Evolutionary conservation across 768 basidiomycete genomes (phyloP).

Genomic region (Ephemerocybe angulata): DNA sequence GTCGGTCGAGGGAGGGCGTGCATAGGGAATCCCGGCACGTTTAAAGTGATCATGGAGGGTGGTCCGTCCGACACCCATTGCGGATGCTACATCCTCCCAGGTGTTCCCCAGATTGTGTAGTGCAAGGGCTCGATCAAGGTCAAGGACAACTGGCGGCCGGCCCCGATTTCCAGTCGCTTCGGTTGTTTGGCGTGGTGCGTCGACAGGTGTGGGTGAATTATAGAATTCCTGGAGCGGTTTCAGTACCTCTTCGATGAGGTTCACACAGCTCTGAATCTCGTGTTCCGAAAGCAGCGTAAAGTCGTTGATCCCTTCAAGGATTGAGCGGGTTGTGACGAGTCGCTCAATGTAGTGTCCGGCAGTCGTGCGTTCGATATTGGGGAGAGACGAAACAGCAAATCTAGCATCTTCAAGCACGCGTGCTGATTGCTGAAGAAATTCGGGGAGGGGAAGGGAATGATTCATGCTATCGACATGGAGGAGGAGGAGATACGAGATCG

Average conservation of each 20-base stretch:
- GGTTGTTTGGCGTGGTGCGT: not conserved
- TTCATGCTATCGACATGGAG: no score
- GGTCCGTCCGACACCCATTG: slow-evolving; percentile 16
- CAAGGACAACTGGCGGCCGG: slow-evolving; percentile 16
- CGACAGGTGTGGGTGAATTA: not conserved
- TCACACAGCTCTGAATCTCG: no score
- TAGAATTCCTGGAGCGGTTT: not conserved
- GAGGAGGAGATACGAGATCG: no score
- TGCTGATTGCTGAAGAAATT: no score
- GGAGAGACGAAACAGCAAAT: no score
- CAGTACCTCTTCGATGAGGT: not conserved
- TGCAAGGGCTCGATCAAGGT: slow-evolving; percentile 18
- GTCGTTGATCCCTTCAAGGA: no score
- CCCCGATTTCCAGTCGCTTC: slow-evolving; percentile 8
- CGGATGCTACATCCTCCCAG: slow-evolving; percentile 20
- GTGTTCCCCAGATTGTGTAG: slow-evolving; percentile 24
- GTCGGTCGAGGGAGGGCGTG: slow-evolving; percentile 12
- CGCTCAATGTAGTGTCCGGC: no score
- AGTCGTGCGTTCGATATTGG: no score
- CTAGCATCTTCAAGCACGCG: no score
- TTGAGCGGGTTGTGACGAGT: no score
- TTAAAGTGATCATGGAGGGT: slow-evolving; percentile 21
- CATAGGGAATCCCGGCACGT: slow-evolving; percentile 11
- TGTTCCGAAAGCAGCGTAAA: no score
- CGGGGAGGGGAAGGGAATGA: no score